Evolutionary conservation across 1,284 basidiomycete genomes (phyloP), one percentile per base, ranked within the genome.

Genomic region (Cryptococcus floricola): DNA sequence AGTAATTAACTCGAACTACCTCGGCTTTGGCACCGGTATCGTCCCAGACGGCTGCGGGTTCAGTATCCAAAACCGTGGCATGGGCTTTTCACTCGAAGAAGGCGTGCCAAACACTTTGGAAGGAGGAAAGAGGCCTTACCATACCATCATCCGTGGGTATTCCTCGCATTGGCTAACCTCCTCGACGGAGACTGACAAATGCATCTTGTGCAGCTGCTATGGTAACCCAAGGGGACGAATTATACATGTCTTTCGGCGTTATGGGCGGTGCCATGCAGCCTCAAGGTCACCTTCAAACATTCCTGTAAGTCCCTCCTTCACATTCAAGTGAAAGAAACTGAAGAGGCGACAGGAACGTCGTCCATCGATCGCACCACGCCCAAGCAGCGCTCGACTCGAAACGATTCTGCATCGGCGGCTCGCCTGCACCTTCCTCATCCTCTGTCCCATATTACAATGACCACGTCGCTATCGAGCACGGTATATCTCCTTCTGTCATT

Each of bases 11-110:
- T 91, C 88, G 66, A 93, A 92, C 72, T 93, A 89, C 56, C 70
- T 76, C 48, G 79, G 79, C 0, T 80, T 80, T 50, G 80, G 80
- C 12, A 69, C 68, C 0, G 68, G 62, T 83, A 90, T 91, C 27
- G 80, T 96, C 28, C 93, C 93, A 0, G 85, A 87, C 62, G 90
- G 86, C 0, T 95, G 91, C 65, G 93, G 93, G 0, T 96, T 97
- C 70, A 94, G 91, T 0, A 80, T 97, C 13, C 93, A 96, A 74
- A 94, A 94, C 75, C 83, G 93, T 56, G 93, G 93, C 2, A 81
- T 84, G n/a, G 87, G 87, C 8, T 97, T 97, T 72, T 79, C 83
- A 10, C 80, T 96, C 16, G 79, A 82, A 53, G 83, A 88, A 54
- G 84, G 83, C 0, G 91, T 94, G 69, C 86, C 89, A 1, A 97